Evolutionary conservation across 345 rosid genomes (phyloP), one percentile per base, ranked within the genome.

Genomic region (Syzygium aromaticum): DNA sequence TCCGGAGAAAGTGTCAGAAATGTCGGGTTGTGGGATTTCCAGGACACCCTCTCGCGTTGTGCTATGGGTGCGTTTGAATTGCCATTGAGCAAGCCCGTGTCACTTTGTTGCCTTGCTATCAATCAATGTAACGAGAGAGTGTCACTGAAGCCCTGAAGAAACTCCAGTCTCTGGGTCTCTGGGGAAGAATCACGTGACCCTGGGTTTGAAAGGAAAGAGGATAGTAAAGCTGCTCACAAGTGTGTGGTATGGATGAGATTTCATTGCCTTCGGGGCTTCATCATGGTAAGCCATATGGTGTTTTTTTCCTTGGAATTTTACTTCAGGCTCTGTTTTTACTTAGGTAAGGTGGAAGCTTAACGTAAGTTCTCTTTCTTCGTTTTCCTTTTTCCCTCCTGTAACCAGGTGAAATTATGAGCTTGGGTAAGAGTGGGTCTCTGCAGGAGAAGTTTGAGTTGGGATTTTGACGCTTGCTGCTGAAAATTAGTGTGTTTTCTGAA

Each of bases 1-100:
- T 73, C 25, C 46, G 25, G 21, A 1, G 82, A 73, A 73, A 73
- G 82, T 73, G 82, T 38, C 82, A 22, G 49, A 77, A 77, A 73
- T 89, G 90, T 88, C 91, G 82, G 87, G 57, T 90, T 85, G 78
- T 89, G 88, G 30, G n/a, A 86, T 78, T 91, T 86, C 82, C 89
- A 54, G 85, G 90, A 89, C 91, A 88, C 46, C 77, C 77, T 84
- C 88, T 23, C 21, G 54, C 38, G 67, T 85, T 85, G 85, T 87
- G 33, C 22, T 27, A 30, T 33, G 87, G 84, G 85, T 87, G 52
- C 40, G 46, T 80, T 28, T 87, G 13, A 84, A 83, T 77, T 92
- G 85, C 86, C 40, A 63, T 23, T 5, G 77, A 51, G 88, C 30
- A 67, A 22, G 64, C 90, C 91, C 89, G 88, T 90, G 92, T 89